Conservation (phyloP, 345 rosid species). For the Eucalyptus erythrocorys region DNA sequence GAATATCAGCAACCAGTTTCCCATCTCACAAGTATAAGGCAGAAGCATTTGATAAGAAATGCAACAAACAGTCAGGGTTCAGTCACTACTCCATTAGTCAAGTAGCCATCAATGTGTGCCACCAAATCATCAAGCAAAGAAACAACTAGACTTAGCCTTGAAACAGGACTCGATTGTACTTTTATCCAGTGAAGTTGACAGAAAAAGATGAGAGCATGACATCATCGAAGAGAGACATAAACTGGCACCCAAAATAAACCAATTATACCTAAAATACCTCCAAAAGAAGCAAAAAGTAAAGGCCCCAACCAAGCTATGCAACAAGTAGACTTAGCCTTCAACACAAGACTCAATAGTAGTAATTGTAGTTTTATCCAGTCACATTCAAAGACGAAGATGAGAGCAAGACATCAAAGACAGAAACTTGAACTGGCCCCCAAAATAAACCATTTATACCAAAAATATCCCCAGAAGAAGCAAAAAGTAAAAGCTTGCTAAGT, state of each 20-base stretch:
- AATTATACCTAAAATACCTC: background rate
- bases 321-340: background rate
- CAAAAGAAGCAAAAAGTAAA: background rate
- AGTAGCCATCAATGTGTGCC: background rate
- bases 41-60: background rate
- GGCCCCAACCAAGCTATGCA: background rate
- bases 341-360: background rate
- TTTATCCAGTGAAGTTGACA: background rate
- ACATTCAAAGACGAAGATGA: background rate
- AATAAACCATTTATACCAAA: background rate
- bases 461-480: background rate
- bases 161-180: background rate
- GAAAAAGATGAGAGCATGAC: background rate
- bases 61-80: too few relatives aligned
- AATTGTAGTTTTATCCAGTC: background rate
- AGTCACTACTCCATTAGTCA: background rate
- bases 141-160: background rate
- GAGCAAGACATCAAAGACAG: background rate
- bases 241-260: background rate
- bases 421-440: background rate
- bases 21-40: background rate
- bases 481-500: background rate
- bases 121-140: background rate
- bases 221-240: background rate
- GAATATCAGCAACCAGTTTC: background rate